Evolutionary conservation across 768 basidiomycete genomes (phyloP), one percentile per base, ranked within the genome.

Genomic region (Pisolithus microcarpus): DNA sequence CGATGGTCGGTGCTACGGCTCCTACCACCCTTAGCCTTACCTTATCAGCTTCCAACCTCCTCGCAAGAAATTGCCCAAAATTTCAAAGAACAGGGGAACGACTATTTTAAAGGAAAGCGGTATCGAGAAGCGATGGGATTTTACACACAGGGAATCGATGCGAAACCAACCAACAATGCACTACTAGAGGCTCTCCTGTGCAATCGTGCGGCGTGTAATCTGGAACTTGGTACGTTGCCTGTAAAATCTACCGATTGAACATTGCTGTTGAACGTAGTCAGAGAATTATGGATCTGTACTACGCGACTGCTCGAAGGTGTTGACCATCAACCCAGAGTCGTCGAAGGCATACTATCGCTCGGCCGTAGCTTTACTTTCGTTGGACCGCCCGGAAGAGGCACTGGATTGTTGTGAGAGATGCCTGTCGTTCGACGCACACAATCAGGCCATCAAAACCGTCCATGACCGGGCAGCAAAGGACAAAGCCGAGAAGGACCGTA

Each of bases 31-130:
- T 26, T 38, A 34, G 26, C 19, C 28, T 26, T 16, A 19, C 37
- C 46, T 43, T 28, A 18, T 10, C 28, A 37, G 3, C 46, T 44
- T 4, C 30, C 57, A 39, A 59, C 7, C 0, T 21, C 36, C 52
- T 23, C 0, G 38, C 24, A 56, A 95, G 96, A 98, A 66, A 74
- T 91, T 56, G 91, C 95, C 1, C 76, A 81, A 54, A 93, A 88
- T 62, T 96, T 97, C 70, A 97, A 96, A 66, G 83, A 91, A 48
- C 91, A 95, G 64, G 96, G 93, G 5, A 98, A 97, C 63, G 92
- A 94, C 50, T 91, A 95, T 61, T 95, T 88, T 71, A 85, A 82
- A 57, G 85, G 85, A 26, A 91, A 89, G 62, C 80, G 89, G 39
- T 87, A 80, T 66, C 79, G 89, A 36, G 93, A 98, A 65, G 96